phyloP scores from a whole-genome alignment of 2,329 filamentous ascomycete species.

The Colletotrichum liaoningense region DNA sequence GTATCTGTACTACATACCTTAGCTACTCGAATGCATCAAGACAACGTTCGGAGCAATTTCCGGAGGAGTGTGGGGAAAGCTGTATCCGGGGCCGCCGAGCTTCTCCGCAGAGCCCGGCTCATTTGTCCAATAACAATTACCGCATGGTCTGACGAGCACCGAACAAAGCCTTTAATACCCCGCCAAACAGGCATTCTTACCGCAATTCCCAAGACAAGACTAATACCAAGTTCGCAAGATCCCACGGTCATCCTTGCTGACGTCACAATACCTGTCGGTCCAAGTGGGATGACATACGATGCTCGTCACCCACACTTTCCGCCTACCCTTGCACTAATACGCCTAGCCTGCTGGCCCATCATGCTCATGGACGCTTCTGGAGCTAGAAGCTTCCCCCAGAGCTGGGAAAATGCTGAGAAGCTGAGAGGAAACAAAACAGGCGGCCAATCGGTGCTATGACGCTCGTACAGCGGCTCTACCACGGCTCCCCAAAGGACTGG shows the following conservation, averaged over 20 bases:
- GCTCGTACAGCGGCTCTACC: conserved; percentile 12
- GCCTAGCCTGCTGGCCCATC: neutral
- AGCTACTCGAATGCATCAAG: neutral
- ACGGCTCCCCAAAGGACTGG: neutral
- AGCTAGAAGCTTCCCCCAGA: neutral
- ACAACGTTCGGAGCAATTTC: neutral
- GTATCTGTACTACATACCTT: too few relatives aligned
- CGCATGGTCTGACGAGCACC: neutral
- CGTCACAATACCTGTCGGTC: conserved; percentile 18
- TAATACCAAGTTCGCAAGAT: neutral
- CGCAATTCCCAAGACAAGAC: conserved; percentile 1
- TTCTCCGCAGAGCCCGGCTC: conserved; percentile 9
- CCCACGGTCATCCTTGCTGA: conserved; percentile 11
- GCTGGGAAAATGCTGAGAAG: neutral
- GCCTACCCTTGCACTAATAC: neutral
- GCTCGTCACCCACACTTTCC: conserved; percentile 19
- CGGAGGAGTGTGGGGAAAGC: conserved; percentile 17
- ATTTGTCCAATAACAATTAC: conserved; percentile 13
- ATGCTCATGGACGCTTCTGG: neutral
- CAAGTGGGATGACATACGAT: conserved; percentile 24
- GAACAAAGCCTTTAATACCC: conserved; percentile 3
- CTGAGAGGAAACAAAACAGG: neutral
- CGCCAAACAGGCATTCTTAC: conserved; percentile 6
- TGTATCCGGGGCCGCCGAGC: conserved; percentile 12
- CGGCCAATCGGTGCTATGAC: conserved; percentile 11